Evolutionary conservation across 805 yeast species (phyloP).

Genomic region (Kuraishia floccosa): DNA sequence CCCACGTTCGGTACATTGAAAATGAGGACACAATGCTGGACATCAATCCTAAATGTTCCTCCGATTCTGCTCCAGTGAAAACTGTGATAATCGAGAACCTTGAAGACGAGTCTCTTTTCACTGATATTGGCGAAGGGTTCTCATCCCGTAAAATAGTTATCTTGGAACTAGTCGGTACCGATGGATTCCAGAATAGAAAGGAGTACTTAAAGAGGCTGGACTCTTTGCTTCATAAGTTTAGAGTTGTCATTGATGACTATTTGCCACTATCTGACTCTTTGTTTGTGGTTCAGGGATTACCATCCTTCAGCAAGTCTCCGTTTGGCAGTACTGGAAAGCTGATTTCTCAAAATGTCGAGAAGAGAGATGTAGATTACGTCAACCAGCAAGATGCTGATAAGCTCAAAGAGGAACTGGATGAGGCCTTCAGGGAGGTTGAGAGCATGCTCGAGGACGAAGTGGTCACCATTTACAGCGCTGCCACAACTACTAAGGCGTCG

Average conservation of each 20-base stretch:
- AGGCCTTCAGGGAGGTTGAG: conserved; percentile 18
- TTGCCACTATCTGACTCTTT: no score
- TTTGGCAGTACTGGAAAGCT: conserved; percentile 5
- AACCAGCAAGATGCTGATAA: conserved; percentile 13
- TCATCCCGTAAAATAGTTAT: no score
- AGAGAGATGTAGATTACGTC: conserved; percentile 7
- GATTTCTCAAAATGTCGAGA: no score
- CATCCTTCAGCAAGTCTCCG: conserved; percentile 7
- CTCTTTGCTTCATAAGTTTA: conserved; percentile 4
- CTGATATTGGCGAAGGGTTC: no score
- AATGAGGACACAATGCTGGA: no score
- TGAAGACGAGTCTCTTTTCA: no score
- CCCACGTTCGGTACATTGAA: no score
- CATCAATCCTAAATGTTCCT: no score
- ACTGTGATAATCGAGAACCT: background rate
- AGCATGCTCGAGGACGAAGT: conserved; percentile 14
- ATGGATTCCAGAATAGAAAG: background rate
- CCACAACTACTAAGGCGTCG: background rate
- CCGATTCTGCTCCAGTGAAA: background rate
- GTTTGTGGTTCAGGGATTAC: conserved; percentile 22
- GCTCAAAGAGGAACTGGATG: conserved; percentile 15
- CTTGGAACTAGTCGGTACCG: no score
- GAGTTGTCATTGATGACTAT: conserved; percentile 3
- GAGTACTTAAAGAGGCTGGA: conserved; percentile 2
- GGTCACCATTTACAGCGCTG: conserved; percentile 9